Evolutionary conservation across 306 rosid species (phyloP).

Genomic region (Glycine soja): DNA sequence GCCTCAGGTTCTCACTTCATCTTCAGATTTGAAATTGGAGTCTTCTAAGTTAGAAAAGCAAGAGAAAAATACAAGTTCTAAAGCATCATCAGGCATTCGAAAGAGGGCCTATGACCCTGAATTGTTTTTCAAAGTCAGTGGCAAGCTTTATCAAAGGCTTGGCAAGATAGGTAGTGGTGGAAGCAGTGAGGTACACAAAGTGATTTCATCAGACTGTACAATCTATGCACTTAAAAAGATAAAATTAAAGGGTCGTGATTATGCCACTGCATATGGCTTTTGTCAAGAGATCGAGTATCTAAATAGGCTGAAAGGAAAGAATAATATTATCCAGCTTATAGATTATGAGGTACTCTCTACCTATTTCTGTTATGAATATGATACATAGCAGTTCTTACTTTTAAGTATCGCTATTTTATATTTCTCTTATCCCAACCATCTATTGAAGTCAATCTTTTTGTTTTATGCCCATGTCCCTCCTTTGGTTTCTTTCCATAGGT

Average conservation of each 20-base stretch:
- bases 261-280: constrained; percentile 94
- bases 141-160: constrained; percentile 97
- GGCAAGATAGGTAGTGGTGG: constrained; percentile 99
- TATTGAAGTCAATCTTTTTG: background rate
- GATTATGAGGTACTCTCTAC: constrained; percentile 82
- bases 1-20: constrained; percentile 54
- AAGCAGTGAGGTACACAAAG: constrained; percentile 99
- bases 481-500: background rate
- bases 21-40: constrained; percentile 63
- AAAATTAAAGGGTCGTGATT: constrained; percentile 94
- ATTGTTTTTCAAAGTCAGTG: constrained; percentile 89
- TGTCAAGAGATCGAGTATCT: constrained; percentile 98
- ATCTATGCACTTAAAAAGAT: constrained; percentile 92
- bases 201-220: constrained; percentile 91
- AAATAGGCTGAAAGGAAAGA: constrained; percentile 83
- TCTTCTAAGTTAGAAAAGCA: constrained; percentile 62
- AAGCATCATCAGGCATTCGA: constrained; percentile 65
- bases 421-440: background rate
- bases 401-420: constrained; percentile 29
- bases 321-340: constrained; percentile 87
- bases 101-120: constrained; percentile 87
- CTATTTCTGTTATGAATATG: constrained; percentile 25
- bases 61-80: constrained; percentile 68
- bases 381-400: constrained; percentile 10
- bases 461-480: background rate